These are phyloP conservation scores for Nowakowskiella sp. DNA, from an alignment of 192 early-diverging fungal species.

Conservation along the genomic window DNA sequence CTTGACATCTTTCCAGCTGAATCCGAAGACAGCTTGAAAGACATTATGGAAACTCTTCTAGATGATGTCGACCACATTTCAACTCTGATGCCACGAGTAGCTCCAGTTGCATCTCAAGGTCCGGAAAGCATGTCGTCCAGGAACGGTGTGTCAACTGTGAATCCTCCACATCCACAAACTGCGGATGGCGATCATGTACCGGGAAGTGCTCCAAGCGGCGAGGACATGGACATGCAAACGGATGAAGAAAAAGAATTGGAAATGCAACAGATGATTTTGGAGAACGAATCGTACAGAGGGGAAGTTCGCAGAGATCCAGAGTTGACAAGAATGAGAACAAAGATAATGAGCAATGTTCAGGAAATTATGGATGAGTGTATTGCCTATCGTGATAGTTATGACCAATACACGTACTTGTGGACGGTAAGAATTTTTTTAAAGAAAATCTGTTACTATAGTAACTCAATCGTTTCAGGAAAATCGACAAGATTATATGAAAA, in stretches of 20 bases:
- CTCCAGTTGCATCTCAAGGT: constrained; percentile 15
- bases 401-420: constrained; percentile 57
- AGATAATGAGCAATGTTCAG: constrained; percentile 32
- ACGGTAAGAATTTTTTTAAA: constrained; percentile 27
- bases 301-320: constrained; percentile 47
- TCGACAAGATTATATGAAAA: constrained; percentile 58
- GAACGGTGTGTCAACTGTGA: background rate
- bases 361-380: constrained; percentile 46
- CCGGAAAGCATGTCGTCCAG: constrained; percentile 2
- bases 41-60: constrained; percentile 40
- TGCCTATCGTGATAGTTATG: constrained; percentile 47
- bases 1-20: constrained; percentile 25
- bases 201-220: constrained; percentile 1
- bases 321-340: constrained; percentile 23
- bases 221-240: constrained; percentile 6
- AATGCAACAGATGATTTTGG: constrained; percentile 26
- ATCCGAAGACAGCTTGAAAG: constrained; percentile 24
- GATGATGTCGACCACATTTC: constrained; percentile 50
- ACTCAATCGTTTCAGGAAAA: constrained; percentile 34
- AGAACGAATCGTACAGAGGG: constrained; percentile 46
- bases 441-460: constrained; percentile 7
- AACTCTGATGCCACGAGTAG: constrained; percentile 47
- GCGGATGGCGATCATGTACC: constrained; percentile 5
- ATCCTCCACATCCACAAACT: constrained; percentile 9
- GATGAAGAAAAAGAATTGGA: constrained; percentile 23